phyloP scores from a whole-genome alignment of 2,329 filamentous ascomycete genomes.

The Pseudogymnoascus sp. region DNA sequence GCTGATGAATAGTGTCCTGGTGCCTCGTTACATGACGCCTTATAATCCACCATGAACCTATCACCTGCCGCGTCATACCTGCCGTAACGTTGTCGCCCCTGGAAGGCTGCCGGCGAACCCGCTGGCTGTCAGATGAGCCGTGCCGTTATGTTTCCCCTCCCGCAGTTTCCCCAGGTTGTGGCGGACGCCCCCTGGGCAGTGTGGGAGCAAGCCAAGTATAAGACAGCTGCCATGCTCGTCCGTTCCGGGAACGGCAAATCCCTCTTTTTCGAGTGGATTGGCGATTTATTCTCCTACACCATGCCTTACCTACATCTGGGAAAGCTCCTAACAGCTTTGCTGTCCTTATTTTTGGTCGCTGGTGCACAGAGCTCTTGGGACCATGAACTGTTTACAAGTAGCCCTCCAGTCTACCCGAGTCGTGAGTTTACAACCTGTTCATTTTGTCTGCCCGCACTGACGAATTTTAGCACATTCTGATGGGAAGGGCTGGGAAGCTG shows the following conservation, averaged over 20 bases:
- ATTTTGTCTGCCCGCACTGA: not conserved
- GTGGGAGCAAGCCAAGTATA: not conserved
- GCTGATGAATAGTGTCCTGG: not conserved
- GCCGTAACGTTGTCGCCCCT: not conserved
- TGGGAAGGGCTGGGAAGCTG: conserved; percentile 48
- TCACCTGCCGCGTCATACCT: not conserved
- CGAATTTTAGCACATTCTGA: not conserved
- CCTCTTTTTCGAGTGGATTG: conserved; percentile 1
- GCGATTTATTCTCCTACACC: not conserved
- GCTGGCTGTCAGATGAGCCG: conserved; percentile 3
- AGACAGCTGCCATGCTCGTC: not conserved
- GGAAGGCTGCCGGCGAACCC: not conserved
- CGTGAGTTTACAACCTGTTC: not conserved
- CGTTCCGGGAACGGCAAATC: not conserved
- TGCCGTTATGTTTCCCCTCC: not conserved
- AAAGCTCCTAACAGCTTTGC: not conserved
- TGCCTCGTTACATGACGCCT: not conserved
- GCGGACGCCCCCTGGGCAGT: not conserved
- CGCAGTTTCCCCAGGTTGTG: not conserved
- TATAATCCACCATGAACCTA: not conserved
- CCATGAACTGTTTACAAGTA: not conserved
- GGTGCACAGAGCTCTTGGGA: not conserved
- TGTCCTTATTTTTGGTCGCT: not conserved
- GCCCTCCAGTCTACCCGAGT: not conserved
- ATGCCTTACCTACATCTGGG: not conserved